phyloP scores from a whole-genome alignment of 176 grass and related monocot genomes.

The Bonia amplexicaulis region DNA sequence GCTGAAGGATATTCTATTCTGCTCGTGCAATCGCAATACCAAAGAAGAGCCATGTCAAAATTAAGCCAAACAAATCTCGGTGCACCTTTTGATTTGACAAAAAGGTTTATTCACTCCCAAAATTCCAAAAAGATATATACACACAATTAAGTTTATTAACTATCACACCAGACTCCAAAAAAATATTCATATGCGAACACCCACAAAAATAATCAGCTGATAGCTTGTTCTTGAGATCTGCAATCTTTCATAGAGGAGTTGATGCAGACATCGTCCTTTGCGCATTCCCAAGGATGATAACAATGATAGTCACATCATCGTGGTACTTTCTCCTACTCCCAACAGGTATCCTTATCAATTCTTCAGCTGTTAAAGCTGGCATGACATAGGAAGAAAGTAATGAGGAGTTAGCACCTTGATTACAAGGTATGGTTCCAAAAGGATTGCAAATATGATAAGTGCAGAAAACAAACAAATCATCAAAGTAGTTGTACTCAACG shows the following conservation, averaged over 20 bases:
- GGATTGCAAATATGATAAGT: not conserved
- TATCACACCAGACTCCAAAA: constrained; percentile 10
- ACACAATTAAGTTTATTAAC: constrained; percentile 24
- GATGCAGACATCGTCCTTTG: constrained; percentile 77
- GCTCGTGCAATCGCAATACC: not conserved
- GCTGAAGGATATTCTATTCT: not conserved
- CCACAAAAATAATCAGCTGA: constrained; percentile 19
- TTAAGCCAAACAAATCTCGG: not conserved
- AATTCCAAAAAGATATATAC: constrained; percentile 16
- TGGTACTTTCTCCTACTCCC: constrained; percentile 95
- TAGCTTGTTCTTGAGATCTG: not conserved
- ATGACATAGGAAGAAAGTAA: constrained; percentile 2
- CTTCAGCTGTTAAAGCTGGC: constrained; percentile 70
- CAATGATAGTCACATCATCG: constrained; percentile 85
- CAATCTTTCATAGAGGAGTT: constrained; percentile 44
- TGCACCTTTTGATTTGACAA: constrained; percentile 12
- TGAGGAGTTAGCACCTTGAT: not conserved
- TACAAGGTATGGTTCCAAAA: not conserved
- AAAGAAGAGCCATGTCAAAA: constrained; percentile 16
- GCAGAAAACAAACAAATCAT: not conserved
- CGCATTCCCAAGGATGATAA: constrained; percentile 84
- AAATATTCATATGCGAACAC: constrained; percentile 6
- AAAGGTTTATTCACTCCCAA: constrained; percentile 17
- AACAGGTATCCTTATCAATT: constrained; percentile 73
- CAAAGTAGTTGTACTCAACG: not conserved